A percentile compares a stretch with the other conserved stretches of the same genome.
Conservation (phyloP, 2,329 filamentous ascomycete species). For the Talaromyces funiculosus region DNA sequence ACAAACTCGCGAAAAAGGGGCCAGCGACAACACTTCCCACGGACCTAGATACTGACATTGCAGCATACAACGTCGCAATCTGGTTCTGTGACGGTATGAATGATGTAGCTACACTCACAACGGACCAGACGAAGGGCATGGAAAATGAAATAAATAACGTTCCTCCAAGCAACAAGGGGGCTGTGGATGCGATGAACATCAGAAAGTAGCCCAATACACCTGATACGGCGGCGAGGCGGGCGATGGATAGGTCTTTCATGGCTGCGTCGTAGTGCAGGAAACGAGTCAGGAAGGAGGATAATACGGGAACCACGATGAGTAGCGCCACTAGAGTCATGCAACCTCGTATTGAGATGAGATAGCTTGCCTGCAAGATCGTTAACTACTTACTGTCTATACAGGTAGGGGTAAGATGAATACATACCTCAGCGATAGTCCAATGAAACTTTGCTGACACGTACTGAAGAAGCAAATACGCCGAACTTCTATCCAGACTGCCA, state of each 20-base stretch:
- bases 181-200: conserved; percentile 17
- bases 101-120: conserved; percentile 24
- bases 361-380: conserved; percentile 21
- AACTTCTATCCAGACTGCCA: conserved; percentile 20
- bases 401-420: neutral
- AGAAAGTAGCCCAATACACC: conserved; percentile 19
- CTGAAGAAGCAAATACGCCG: conserved; percentile 23
- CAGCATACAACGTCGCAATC: conserved; percentile 26
- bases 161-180: conserved; percentile 19
- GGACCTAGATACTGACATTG: conserved; percentile 21
- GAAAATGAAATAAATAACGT: conserved; percentile 23
- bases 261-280: conserved; percentile 19
- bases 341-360: conserved; percentile 25
- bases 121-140: conserved; percentile 19
- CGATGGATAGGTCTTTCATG: conserved; percentile 20
- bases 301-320: conserved; percentile 21
- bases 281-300: conserved; percentile 16
- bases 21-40: conserved; percentile 22
- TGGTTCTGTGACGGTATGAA: conserved; percentile 22
- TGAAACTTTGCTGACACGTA: conserved; percentile 26
- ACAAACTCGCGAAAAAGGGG: conserved; percentile 25
- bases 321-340: conserved; percentile 19
- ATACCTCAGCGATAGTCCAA: conserved; percentile 26
- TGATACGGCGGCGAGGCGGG: conserved; percentile 19
- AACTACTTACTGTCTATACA: conserved; percentile 6